Conservation (phyloP, 495 filamentous ascomycete genomes). For the Neurospora hispaniola region DNA sequence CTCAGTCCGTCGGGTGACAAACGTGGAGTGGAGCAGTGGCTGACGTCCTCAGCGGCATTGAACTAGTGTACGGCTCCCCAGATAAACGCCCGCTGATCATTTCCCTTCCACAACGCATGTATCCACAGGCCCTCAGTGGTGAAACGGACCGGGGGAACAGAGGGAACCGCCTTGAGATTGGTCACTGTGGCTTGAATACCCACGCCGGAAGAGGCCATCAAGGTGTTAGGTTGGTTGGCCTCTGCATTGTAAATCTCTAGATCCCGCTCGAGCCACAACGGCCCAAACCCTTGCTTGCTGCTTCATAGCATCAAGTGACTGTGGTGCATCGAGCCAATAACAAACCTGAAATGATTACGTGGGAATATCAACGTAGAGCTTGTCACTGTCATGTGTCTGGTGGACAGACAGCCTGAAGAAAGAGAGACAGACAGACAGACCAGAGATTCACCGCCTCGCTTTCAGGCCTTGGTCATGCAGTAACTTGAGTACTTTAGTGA, state of each 20-base stretch:
- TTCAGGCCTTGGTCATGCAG: neutral
- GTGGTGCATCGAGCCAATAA: neutral
- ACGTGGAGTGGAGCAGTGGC: neutral
- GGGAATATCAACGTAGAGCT: neutral
- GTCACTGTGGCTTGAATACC: neutral
- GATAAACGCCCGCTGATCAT: neutral
- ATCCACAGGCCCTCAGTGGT: neutral
- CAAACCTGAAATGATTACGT: neutral
- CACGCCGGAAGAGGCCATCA: neutral
- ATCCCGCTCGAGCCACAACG: neutral
- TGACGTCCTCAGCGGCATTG: neutral
- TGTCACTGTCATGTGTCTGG: neutral
- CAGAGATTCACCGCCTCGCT: neutral
- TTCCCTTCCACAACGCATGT: neutral
- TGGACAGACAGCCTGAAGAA: neutral
- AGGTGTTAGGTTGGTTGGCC: neutral
- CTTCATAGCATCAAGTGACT: neutral
- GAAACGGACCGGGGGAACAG: neutral
- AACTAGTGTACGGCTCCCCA: neutral
- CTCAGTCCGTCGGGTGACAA: neutral
- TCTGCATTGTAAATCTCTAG: neutral
- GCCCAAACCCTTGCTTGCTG: neutral
- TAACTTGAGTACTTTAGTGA: neutral
- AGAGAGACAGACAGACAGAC: neutral
- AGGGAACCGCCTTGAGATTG: neutral